Conservation (phyloP, 495 filamentous ascomycete genomes). For the Aspergillus steynii region DNA sequence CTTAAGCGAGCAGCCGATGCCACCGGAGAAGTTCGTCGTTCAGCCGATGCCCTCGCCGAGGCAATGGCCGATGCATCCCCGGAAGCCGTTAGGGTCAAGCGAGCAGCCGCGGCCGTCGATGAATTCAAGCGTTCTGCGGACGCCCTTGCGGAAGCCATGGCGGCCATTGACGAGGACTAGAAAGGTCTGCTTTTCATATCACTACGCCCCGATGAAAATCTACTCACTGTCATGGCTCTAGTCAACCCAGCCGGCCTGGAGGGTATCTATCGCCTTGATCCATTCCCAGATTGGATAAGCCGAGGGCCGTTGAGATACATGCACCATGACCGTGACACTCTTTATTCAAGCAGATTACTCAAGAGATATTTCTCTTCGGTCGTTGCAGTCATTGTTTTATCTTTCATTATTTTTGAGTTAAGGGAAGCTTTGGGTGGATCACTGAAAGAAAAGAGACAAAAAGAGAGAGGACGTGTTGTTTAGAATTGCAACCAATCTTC, state of each 20-base stretch:
- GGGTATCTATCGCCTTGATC: background rate
- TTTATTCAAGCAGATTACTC: background rate
- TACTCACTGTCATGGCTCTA: background rate
- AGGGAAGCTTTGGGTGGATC: background rate
- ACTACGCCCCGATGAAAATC: background rate
- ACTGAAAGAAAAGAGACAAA: background rate
- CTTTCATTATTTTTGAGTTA: background rate
- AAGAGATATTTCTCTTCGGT: background rate
- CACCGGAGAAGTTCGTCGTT: constrained; percentile 44
- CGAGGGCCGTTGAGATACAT: background rate
- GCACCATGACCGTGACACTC: background rate
- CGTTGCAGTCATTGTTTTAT: background rate
- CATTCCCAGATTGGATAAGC: background rate
- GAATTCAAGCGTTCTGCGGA: constrained; percentile 41
- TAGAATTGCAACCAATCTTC: background rate
- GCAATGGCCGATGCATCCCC: constrained; percentile 38
- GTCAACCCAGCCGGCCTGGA: background rate
- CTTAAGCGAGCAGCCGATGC: constrained; percentile 37
- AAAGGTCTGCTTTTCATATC: constrained; percentile 1
- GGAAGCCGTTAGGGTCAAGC: constrained; percentile 44
- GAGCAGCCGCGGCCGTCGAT: constrained; percentile 41
- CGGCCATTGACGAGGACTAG: constrained; percentile 31
- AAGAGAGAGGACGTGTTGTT: background rate
- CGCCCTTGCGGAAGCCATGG: constrained; percentile 42
- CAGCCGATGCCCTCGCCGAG: constrained; percentile 50